Evolutionary conservation across 1,139 yeast genomes (phyloP).

Genomic region (Magnusiomyces tetraspermus): DNA sequence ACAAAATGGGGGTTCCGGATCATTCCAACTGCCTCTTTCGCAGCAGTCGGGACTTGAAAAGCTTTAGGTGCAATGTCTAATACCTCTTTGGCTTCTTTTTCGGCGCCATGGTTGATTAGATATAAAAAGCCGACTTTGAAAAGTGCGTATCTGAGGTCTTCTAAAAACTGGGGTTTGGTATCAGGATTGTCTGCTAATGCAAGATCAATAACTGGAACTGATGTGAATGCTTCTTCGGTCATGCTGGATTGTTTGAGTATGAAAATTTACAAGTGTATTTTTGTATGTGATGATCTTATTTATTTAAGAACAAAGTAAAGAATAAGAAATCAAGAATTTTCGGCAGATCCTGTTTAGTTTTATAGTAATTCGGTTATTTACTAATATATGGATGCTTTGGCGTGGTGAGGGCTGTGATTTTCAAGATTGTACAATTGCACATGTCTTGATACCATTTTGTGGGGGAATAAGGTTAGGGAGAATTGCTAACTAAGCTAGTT

Average conservation of each 20-base stretch:
- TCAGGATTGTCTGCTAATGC: constrained; percentile 29
- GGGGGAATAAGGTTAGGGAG: too few relatives aligned
- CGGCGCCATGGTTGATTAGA: constrained; percentile 42
- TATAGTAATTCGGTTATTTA: too few relatives aligned
- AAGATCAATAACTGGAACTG: constrained; percentile 30
- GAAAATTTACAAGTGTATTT: not conserved
- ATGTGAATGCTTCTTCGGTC: constrained; percentile 17
- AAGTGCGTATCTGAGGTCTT: constrained; percentile 43
- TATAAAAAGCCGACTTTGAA: constrained; percentile 56
- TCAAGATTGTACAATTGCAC: too few relatives aligned
- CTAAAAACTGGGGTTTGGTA: constrained; percentile 39
- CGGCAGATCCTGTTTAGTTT: too few relatives aligned
- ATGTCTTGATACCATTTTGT: too few relatives aligned
- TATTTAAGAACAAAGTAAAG: not conserved
- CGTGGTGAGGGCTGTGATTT: too few relatives aligned
- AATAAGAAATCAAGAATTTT: too few relatives aligned
- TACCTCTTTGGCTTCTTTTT: constrained; percentile 36
- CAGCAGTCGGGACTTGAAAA: constrained; percentile 47
- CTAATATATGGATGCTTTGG: too few relatives aligned
- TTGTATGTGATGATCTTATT: not conserved
- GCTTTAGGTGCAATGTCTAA: constrained; percentile 40
- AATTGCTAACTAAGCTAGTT: too few relatives aligned
- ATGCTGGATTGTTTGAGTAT: not conserved
- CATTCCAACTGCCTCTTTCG: constrained; percentile 46
- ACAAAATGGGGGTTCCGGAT: constrained; percentile 54